Percentiles rank a stretch among this genome's conserved stretches.
Conservation (phyloP, 306 rosid genomes). For the Vigna nakashimae region DNA sequence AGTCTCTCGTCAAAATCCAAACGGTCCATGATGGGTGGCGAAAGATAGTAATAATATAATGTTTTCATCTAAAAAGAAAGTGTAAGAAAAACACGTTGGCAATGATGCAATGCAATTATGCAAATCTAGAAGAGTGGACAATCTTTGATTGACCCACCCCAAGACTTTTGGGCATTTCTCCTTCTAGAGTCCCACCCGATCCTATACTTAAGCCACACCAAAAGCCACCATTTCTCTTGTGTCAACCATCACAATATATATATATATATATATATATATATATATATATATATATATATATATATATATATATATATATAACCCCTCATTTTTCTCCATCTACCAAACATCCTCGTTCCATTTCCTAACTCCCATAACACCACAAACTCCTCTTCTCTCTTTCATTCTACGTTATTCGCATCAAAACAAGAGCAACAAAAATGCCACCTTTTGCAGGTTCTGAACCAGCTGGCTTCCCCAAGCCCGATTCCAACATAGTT, state of each 20-base stretch:
- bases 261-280: background rate
- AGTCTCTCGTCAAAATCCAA: background rate
- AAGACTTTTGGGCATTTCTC: background rate
- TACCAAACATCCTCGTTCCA: background rate
- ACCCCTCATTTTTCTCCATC: background rate
- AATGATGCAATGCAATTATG: background rate
- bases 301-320: background rate
- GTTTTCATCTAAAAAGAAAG: background rate
- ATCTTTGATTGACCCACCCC: slow-evolving; percentile 17
- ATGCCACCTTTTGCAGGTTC: slow-evolving; percentile 63
- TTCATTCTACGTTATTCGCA: background rate
- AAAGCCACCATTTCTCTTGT: background rate
- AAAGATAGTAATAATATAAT: background rate
- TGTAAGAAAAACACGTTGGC: background rate
- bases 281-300: background rate
- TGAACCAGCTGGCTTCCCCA: slow-evolving; percentile 26
- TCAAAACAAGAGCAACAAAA: background rate
- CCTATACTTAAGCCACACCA: background rate
- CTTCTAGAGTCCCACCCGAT: slow-evolving; percentile 46
- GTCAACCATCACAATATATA: background rate
- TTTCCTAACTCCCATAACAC: background rate
- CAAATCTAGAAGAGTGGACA: slow-evolving; percentile 22
- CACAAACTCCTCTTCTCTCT: background rate
- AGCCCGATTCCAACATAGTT: slow-evolving; percentile 62
- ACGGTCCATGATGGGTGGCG: slow-evolving; percentile 32